Conservation (phyloP, 352 stramenopile species). For the Bremia lactucae region DNA sequence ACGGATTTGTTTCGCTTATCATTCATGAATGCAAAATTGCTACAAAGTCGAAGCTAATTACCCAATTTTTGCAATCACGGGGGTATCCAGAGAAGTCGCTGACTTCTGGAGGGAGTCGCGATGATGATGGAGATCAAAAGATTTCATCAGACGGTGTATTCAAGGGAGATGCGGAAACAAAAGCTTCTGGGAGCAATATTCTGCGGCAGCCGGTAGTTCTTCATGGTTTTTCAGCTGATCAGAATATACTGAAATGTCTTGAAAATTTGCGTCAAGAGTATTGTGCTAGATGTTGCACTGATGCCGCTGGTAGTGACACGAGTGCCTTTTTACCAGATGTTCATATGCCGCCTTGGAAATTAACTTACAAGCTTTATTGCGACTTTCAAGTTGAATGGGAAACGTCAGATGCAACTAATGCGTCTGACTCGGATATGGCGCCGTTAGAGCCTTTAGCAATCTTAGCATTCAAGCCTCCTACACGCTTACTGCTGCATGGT, state of each 20-base stretch:
- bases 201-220: conserved; percentile 18
- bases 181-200: conserved; percentile 2
- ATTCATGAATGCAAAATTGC: conserved; percentile 31
- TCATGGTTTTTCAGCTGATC: conserved; percentile 42
- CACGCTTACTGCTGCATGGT: conserved; percentile 12
- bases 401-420: conserved; percentile 1
- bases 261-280: conserved; percentile 32
- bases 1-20: conserved; percentile 38
- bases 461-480: conserved; percentile 6
- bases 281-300: neutral
- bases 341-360: conserved; percentile 54
- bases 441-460: conserved; percentile 9
- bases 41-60: conserved; percentile 30
- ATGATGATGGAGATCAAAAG: conserved; percentile 20
- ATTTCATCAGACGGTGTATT: conserved; percentile 2
- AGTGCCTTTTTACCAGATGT: conserved; percentile 3
- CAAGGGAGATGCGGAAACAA: conserved; percentile 2
- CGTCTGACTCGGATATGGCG: neutral
- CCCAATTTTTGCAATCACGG: conserved; percentile 35
- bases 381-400: conserved; percentile 62
- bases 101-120: conserved; percentile 7
- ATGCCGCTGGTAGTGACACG: neutral
- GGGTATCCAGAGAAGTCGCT: conserved; percentile 31
- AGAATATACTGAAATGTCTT: conserved; percentile 73
- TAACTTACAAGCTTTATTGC: conserved; percentile 60